Conservation (phyloP, 345 rosid species). For the Arabis hirsuta region DNA sequence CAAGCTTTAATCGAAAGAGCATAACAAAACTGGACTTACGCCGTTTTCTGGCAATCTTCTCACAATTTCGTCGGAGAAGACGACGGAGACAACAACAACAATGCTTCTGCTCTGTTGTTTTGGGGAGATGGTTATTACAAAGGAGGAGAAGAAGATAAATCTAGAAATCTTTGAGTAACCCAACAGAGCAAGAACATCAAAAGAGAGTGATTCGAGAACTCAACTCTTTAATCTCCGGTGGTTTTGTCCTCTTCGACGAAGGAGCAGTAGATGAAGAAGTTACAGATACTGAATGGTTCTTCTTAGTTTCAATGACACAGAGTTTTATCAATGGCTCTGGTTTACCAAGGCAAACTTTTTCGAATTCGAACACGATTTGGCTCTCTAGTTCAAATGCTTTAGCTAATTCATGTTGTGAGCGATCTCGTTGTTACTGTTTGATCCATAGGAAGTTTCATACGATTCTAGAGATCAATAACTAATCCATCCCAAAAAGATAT, state of each 20-base stretch:
- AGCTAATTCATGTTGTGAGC: conserved; percentile 62
- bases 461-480: too few species aligned
- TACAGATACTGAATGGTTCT: conserved; percentile 96
- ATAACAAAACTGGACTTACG: conserved; percentile 82
- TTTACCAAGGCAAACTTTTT: conserved; percentile 76
- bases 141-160: conserved; percentile 82
- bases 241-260: conserved; percentile 49
- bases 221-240: conserved; percentile 66
- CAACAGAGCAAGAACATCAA: conserved; percentile 77
- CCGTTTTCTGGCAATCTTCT: conserved; percentile 92
- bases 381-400: conserved; percentile 65
- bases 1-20: conserved; percentile 79
- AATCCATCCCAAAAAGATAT: too few species aligned
- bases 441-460: too few species aligned
- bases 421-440: too few species aligned
- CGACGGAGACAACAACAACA: conserved; percentile 43
- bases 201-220: conserved; percentile 78
- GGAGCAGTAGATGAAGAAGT: conserved; percentile 80
- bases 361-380: conserved; percentile 64
- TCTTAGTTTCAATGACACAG: conserved; percentile 88
- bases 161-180: conserved; percentile 40
- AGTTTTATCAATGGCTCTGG: conserved; percentile 69
- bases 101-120: conserved; percentile 50
- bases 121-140: conserved; percentile 98
- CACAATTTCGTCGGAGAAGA: conserved; percentile 54